Evolutionary conservation across 768 basidiomycete genomes (phyloP).

Genomic region (Pholiota molesta): DNA sequence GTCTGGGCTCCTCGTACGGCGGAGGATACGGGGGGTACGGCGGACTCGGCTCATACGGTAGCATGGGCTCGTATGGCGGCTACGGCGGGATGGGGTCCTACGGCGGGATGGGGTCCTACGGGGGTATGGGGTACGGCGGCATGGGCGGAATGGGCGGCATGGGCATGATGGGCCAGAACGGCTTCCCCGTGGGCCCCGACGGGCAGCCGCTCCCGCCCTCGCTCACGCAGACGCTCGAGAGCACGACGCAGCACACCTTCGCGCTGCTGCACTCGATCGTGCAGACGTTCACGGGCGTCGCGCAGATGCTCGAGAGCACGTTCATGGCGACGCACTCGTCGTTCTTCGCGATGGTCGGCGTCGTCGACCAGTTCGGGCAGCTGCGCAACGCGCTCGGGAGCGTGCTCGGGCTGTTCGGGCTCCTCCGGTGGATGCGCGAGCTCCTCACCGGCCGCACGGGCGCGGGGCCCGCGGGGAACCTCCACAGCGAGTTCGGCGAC

Average conservation of each 20-base stretch:
- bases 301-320: conserved; percentile 96
- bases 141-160: conserved; percentile 38
- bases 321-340: conserved; percentile 97
- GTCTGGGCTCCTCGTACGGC: conserved; percentile 16
- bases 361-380: conserved; percentile 92
- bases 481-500: conserved; percentile 71
- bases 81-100: conserved; percentile 43
- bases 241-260: conserved; percentile 91
- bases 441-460: conserved; percentile 47
- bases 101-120: conserved; percentile 35
- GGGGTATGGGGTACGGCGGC: conserved; percentile 29
- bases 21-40: conserved; percentile 20
- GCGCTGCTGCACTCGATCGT: conserved; percentile 93
- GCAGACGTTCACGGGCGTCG: conserved; percentile 91
- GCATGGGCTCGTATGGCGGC: conserved; percentile 32
- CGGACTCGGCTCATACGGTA: conserved; percentile 29
- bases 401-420: conserved; percentile 89
- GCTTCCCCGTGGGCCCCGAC: conserved; percentile 53
- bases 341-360: conserved; percentile 96
- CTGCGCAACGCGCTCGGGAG: conserved; percentile 92
- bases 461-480: conserved; percentile 26
- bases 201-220: conserved; percentile 57
- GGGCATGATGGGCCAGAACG: conserved; percentile 34
- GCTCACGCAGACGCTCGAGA: conserved; percentile 86
- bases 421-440: conserved; percentile 83